Base-by-base conservation (phyloP, 2,329 filamentous ascomycete genomes). In the Epichloe uncinata region DNA sequence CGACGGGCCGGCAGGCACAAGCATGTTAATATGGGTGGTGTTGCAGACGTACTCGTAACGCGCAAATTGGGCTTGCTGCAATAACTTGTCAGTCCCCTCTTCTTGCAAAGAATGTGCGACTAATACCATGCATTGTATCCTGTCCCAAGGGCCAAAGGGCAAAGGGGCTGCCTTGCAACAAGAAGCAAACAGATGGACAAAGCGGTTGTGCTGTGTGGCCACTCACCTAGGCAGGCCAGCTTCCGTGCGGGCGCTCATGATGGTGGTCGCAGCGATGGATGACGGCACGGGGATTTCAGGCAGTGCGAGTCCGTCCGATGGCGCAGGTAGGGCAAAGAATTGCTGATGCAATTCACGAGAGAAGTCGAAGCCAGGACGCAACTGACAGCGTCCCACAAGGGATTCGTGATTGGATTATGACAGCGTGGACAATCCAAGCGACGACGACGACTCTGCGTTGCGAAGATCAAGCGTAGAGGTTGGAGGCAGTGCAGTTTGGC, bases 1-100 rank as follows among this genome's bases (percentile, higher is more conserved):
- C 7, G 44, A 15, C 37, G 40, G 50, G 47, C 52, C 52, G 38
- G 26, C 26, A 12, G 30, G 30, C 26, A 20, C 26, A 20, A 33
- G 45, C 11, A 41, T 11, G 50, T 11, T 53, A 53, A 58, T 53
- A 50, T 51, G 52, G 49, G 50, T 49, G 53, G 53, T 34, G 52
- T 50, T 52, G 58, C 58, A 33, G 58, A 69, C 79, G 67, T 79
- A 96, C 91, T 95, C 61, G 90, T 96, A 59, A 97, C 81, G 71
- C 91, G 83, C 64, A 97, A 75, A 72, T 96, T 97, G 63, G 87
- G 81, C 72, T 84, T 81, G 68, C 84, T 87, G 61, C 53, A 55
- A 46, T 20, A 48, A 48, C 52, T 42, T 47, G 62, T 71, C 56
- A 69, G 68, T 53, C 47, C 20, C 49, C 18, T 42, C 12, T 38